Evolutionary conservation across 192 early-diverging fungal genomes (phyloP).

Genomic region (Physocladia obscura): DNA sequence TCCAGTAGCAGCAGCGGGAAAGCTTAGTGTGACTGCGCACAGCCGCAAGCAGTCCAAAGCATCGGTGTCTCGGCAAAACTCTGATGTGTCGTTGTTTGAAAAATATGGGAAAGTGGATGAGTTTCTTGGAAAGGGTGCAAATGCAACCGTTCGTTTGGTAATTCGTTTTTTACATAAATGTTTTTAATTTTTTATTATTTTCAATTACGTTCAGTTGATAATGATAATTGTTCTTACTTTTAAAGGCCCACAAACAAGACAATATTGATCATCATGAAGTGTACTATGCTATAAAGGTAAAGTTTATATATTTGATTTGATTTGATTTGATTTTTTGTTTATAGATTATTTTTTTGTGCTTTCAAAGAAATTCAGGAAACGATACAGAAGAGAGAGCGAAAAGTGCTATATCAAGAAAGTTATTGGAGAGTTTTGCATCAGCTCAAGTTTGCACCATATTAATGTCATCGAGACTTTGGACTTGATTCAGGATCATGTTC

Average conservation of each 20-base stretch:
- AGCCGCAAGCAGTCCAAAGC: background rate
- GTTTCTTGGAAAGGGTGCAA: conserved; percentile 55
- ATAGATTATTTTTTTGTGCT: too few relatives aligned
- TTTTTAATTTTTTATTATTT: background rate
- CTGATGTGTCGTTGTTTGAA: conserved; percentile 41
- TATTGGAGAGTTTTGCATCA: conserved; percentile 92
- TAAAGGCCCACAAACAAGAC: conserved; percentile 38
- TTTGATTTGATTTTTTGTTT: too few relatives aligned
- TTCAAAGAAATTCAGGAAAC: conserved; percentile 79
- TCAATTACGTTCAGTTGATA: background rate
- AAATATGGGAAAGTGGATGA: conserved; percentile 53
- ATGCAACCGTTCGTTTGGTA: conserved; percentile 52
- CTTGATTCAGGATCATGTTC: conserved; percentile 83
- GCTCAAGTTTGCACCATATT: conserved; percentile 84
- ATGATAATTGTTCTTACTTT: too few relatives aligned
- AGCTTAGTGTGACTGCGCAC: too few relatives aligned
- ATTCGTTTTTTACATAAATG: conserved; percentile 18
- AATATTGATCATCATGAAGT: conserved; percentile 20
- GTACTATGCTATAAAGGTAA: conserved; percentile 78
- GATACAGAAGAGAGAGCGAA: conserved; percentile 77
- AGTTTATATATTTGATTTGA: background rate
- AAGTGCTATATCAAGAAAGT: conserved; percentile 95
- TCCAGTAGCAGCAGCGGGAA: background rate
- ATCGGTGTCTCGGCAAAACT: conserved; percentile 7
- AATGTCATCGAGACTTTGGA: conserved; percentile 94